Base-by-base conservation (phyloP, 768 basidiomycete genomes). In the Kwoniella sp. region DNA sequence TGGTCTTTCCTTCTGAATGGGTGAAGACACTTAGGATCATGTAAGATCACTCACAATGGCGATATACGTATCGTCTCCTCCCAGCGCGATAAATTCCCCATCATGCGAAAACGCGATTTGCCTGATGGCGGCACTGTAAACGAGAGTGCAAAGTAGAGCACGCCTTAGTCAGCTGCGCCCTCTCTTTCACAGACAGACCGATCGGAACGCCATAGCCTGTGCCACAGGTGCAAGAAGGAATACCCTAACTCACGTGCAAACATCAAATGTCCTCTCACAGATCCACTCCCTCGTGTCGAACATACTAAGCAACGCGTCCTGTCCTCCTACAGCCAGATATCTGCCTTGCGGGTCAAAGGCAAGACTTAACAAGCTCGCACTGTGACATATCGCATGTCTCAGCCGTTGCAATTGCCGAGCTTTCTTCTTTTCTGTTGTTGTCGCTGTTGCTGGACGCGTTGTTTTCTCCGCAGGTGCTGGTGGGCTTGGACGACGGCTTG, bases 321-420 rank as follows among this genome's bases (percentile, higher is more conserved):
- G 74, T n/a, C 74, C 74, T 25, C 74, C 74, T 9, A 73, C 69
- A 30, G 72, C 72, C 10, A 76, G 55, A 50, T 40, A 76, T 63
- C 55, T 67, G 19, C 74, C 74, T 13, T 62, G 51, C 2, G 74
- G 74, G 49, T 73, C 72, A 19, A 73, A 70, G 0, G 65, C 60
- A 22, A 76, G 58, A 46, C 59, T 53, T 1, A 76, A 52, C 25
- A 76, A 56, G 25, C 61, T 62, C 2, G 71, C 72, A 52, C 58
- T 63, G 52, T 73, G 72, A 33, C 66, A 67, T 10, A 73, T 40
- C 24, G 61, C 33, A 58, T 73, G 72, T 37, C 70, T 49, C n/a
- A 76, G 58, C 33, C 70, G 55, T n/a, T 63, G 57, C 5, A 76
- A 52, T 51, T 71, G 72, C 37, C 40, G 51, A 1, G 52, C 33